Base-by-base conservation (phyloP, 2,329 filamentous ascomycete species). In the Talaromyces islandicus region DNA sequence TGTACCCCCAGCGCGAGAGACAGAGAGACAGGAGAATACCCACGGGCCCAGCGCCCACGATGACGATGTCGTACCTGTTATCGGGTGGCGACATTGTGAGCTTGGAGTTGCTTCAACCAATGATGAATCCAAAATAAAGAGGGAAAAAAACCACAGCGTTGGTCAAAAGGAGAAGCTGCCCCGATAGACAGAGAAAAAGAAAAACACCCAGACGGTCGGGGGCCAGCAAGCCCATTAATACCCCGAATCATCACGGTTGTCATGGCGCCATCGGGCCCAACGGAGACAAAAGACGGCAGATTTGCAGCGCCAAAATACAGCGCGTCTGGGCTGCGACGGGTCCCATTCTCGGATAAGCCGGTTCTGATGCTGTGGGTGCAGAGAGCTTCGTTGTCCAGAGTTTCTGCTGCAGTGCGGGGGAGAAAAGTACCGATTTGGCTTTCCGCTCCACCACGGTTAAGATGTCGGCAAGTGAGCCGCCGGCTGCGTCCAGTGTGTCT, bases 1-100 rank as follows among this genome's bases (percentile, higher is more conserved):
- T 91, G 81, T 96, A 97, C 21, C 92, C 92, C 91, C 92, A 96
- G 78, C 92, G 83, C 62, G 91, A 90, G 63, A 97, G 83, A 71
- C 90, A 93, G 30, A 92, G 92, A 9, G 91, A 94, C 25, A 96
- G 83, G 77, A 95, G 87, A 60, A 96, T 84, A 59, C 92, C 92
- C 46, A 92, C 91, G 4, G 92, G 92, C 17, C 92, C 92, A 59
- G 92, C 92, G 64, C 92, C 92, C 59, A 96, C 83, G 66, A 96
- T 92, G 67, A 96, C 91, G 56, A 83, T 83, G 69, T 89, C 87
- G 75, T 86, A 88, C 53, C 35, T 61, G 41, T 61, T 58, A 35
- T 61, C 59, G 35, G 56, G 51, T 29, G 57, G 54, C 21, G 56
- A 30, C 59, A 61, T 61, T 46, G 43, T 19, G 43, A 35, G 27